Evolutionary conservation across 1,284 basidiomycete genomes (phyloP).

Genomic region (Rhodotorula sp.): DNA sequence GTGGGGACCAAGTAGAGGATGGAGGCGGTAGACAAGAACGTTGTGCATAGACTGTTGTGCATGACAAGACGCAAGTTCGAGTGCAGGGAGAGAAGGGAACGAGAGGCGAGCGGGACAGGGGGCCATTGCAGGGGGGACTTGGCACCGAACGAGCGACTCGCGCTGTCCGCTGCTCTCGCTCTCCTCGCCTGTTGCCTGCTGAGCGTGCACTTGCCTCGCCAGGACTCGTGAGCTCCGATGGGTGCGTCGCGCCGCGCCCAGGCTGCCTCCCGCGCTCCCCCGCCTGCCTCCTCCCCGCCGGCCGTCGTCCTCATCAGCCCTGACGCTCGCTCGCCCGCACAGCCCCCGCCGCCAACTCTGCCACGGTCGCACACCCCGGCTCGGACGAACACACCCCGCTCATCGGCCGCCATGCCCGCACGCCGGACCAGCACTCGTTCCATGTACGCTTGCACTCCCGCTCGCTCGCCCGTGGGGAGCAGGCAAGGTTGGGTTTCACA

Average conservation of each 20-base stretch:
- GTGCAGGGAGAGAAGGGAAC: not conserved
- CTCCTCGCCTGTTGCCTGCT: no score
- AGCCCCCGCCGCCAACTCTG: not conserved
- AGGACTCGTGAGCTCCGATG: not conserved
- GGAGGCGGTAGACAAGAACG: not conserved
- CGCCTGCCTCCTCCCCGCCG: not conserved
- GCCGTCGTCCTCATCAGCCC: not conserved
- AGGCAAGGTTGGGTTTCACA: not conserved
- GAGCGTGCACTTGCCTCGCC: no score
- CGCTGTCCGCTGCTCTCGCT: no score
- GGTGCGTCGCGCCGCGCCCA: not conserved
- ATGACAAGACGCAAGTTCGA: not conserved
- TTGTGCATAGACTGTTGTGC: not conserved
- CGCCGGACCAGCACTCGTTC: conserved; percentile 3
- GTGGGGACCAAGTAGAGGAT: not conserved
- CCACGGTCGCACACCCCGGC: not conserved
- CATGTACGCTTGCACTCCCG: not conserved
- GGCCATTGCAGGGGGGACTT: not conserved
- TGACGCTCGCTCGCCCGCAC: not conserved
- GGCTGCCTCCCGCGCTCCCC: no score
- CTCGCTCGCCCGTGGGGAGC: not conserved
- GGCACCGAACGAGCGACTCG: no score
- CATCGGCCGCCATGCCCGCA: not conserved
- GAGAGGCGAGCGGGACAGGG: not conserved
- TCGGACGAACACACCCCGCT: conserved; percentile 25